Conservation (phyloP, 2,329 filamentous ascomycete genomes). For the Fusarium veterinarium region DNA sequence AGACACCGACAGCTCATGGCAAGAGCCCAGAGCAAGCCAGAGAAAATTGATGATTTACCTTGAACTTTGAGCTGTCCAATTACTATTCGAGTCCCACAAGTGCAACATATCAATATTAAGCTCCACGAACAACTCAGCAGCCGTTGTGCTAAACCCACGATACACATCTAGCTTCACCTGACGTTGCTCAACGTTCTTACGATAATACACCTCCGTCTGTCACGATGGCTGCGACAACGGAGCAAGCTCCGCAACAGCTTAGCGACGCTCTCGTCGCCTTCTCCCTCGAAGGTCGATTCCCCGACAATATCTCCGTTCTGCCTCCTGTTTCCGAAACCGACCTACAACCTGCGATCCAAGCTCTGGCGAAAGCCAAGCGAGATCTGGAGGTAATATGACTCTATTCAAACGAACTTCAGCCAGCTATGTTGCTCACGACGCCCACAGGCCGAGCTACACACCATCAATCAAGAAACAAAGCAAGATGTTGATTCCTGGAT, state of each 20-base stretch:
- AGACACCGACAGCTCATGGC: constrained; percentile 32
- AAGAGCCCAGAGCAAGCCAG: constrained; percentile 3
- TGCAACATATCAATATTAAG: neutral
- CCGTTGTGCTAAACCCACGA: neutral
- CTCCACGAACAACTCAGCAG: constrained; percentile 6
- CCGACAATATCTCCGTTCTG: constrained; percentile 53
- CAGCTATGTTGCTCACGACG: constrained; percentile 34
- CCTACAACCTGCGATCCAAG: constrained; percentile 54
- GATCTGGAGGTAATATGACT: constrained; percentile 53
- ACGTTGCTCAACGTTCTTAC: neutral
- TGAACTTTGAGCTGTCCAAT: neutral
- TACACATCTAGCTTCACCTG: constrained; percentile 26
- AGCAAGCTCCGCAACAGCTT: constrained; percentile 46
- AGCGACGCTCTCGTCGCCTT: constrained; percentile 57
- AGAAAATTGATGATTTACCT: neutral
- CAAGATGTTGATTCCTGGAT: constrained; percentile 90
- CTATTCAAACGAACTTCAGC: neutral
- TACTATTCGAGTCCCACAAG: neutral
- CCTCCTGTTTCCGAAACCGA: constrained; percentile 53
- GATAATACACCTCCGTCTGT: neutral
- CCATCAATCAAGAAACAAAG: constrained; percentile 80
- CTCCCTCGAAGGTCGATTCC: constrained; percentile 55
- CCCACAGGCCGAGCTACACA: constrained; percentile 71
- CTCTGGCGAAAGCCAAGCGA: constrained; percentile 51
- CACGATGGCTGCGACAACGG: constrained; percentile 49